These are phyloP conservation scores for Chlorella sp. DNA, from an alignment of 139 green algal species.

Conservation along the genomic window DNA sequence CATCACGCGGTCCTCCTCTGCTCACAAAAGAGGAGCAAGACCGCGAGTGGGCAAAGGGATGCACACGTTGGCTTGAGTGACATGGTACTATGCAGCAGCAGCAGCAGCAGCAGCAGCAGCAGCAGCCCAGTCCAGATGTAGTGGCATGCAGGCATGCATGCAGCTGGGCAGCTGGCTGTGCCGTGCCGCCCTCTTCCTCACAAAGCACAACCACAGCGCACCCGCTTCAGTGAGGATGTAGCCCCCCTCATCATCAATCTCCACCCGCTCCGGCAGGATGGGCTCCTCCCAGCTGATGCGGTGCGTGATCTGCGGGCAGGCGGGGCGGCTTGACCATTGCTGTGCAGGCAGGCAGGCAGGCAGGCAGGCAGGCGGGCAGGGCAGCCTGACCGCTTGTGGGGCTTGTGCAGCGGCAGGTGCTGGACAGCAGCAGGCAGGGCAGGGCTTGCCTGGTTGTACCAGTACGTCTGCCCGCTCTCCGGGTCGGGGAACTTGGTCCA, in stretches of 20 bases:
- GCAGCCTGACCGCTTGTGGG: too few species aligned
- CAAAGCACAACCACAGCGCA: neutral
- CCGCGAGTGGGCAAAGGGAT: too few species aligned
- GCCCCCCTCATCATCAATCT: slow-evolving; percentile 36
- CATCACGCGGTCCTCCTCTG: slow-evolving; percentile 33
- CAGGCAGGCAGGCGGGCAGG: neutral
- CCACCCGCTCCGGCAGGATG: slow-evolving; percentile 13
- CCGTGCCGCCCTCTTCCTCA: too few species aligned
- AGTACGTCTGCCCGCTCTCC: slow-evolving; percentile 11
- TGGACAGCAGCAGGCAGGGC: too few species aligned
- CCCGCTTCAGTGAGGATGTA: slow-evolving; percentile 37
- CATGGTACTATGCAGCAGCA: too few species aligned
- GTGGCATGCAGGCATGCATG: too few species aligned
- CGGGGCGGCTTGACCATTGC: too few species aligned
- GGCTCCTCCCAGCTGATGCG: slow-evolving; percentile 35
- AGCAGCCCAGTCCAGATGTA: too few species aligned
- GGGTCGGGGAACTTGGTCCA: slow-evolving; percentile 43
- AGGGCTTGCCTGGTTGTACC: slow-evolving; percentile 37
- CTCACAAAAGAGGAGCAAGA: neutral
- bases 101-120: too few species aligned
- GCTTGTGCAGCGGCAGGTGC: too few species aligned
- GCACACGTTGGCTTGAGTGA: too few species aligned
- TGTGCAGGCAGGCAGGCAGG: neutral
- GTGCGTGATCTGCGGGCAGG: slow-evolving; percentile 25
- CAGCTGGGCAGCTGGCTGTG: too few species aligned